A percentile compares a stretch with the other conserved stretches of the same genome.
Evolutionary conservation across 2,329 filamentous ascomycete genomes (phyloP).

Genomic region (Fusarium multiceps): DNA sequence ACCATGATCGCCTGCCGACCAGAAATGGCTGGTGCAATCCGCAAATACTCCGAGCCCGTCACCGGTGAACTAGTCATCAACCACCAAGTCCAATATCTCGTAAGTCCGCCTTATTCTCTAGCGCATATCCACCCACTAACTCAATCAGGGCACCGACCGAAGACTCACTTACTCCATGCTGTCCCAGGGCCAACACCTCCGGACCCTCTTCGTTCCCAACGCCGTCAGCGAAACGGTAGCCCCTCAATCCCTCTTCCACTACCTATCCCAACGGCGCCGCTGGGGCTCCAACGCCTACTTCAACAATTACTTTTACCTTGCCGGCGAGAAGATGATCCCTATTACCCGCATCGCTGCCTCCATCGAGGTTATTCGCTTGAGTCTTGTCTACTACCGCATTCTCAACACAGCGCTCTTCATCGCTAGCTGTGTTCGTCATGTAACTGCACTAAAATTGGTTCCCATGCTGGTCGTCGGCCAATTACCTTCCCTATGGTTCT

Average conservation of each 20-base stretch:
- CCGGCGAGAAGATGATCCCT: slow-evolving; percentile 54
- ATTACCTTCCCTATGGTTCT: slow-evolving; percentile 34
- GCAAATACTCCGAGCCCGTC: slow-evolving; percentile 37
- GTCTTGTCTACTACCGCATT: slow-evolving; percentile 51
- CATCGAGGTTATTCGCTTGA: slow-evolving; percentile 48
- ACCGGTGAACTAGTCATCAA: slow-evolving; percentile 35
- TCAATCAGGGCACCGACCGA: slow-evolving; percentile 32
- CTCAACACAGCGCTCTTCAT: slow-evolving; percentile 49
- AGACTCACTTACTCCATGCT: slow-evolving; percentile 41
- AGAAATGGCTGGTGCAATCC: slow-evolving; percentile 40
- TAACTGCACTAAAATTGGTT: slow-evolving; percentile 25
- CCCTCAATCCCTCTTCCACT: slow-evolving; percentile 50
- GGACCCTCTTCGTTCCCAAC: slow-evolving; percentile 49
- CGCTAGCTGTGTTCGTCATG: slow-evolving; percentile 5
- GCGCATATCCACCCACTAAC: not conserved
- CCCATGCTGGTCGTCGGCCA: slow-evolving; percentile 37
- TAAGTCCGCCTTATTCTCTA: not conserved
- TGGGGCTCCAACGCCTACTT: slow-evolving; percentile 53
- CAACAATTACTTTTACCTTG: slow-evolving; percentile 51
- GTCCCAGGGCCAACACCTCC: slow-evolving; percentile 34
- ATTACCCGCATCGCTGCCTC: slow-evolving; percentile 48
- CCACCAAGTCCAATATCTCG: slow-evolving; percentile 41
- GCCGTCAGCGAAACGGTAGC: slow-evolving; percentile 51
- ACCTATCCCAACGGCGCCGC: slow-evolving; percentile 49
- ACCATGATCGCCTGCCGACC: slow-evolving; percentile 39